Evolutionary conservation across 1,284 basidiomycete genomes (phyloP), one percentile per base, ranked within the genome.

Genomic region (Apiotrichum gamsii): DNA sequence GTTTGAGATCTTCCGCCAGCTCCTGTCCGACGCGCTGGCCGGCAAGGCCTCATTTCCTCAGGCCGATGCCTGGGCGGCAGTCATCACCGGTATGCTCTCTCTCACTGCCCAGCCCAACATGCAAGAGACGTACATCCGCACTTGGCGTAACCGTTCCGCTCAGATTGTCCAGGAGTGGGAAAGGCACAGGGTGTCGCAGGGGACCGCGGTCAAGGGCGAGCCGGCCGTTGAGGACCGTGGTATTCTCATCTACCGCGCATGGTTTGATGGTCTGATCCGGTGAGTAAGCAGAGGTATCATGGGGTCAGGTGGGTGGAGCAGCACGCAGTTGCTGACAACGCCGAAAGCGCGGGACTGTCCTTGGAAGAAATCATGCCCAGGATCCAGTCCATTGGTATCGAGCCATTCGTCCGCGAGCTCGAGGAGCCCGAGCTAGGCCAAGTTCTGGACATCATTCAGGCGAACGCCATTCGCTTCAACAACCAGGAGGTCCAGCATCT

Each of bases 241-340:
- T 5, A 47, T 66, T n/a, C 66, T 60, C 43, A 54, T 73, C 9
- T 73, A 73, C 52, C 60, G 62, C 36, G 70, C 65, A 0, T 71
- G 63, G 62, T 60, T 72, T 25, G 54, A 57, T 9, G 70, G 66
- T 41, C 39, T 64, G 4, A 36, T 68, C 10, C 47, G 51, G 67
- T 70, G 41, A 60, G 67, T 61, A n/a, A n/a, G n/a, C n/a, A n/a
- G n/a, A n/a, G n/a, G n/a, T n/a, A n/a, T n/a, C n/a, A n/a, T n/a
- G n/a, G n/a, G n/a, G n/a, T n/a, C n/a, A n/a, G n/a, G n/a, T n/a
- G n/a, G n/a, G n/a, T n/a, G n/a, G n/a, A n/a, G n/a, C n/a, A n/a
- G n/a, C n/a, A n/a, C n/a, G n/a, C n/a, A n/a, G n/a, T n/a, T n/a
- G n/a, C 39, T 46, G 31, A 45, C 42, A 31, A 25, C 46, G 15